These are phyloP conservation scores for Cryptosporidium parvum DNA, from an alignment of 169 alveolate species.

Conservation along the genomic window DNA sequence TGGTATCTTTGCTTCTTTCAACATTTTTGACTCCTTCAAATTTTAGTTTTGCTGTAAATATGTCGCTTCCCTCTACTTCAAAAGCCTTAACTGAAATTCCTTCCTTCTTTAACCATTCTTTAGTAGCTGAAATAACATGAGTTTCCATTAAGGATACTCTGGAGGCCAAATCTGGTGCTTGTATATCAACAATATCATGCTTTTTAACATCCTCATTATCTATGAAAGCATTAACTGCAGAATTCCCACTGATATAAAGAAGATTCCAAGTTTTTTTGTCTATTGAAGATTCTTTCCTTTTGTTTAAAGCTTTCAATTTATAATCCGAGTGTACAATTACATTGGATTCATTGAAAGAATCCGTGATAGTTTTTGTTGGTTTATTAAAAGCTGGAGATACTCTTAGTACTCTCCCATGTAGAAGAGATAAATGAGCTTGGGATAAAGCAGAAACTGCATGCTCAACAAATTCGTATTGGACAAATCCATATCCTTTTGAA, in stretches of 20 bases:
- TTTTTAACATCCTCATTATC: conserved; percentile 85
- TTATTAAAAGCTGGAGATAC: conserved; percentile 75
- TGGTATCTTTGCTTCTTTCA: conserved; percentile 77
- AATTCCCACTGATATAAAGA: conserved; percentile 93
- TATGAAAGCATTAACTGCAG: conserved; percentile 91
- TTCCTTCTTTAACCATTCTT: conserved; percentile 93
- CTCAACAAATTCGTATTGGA: conserved; percentile 84
- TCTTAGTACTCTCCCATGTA: conserved; percentile 82
- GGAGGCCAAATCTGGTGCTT: conserved; percentile 86
- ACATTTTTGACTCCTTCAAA: conserved; percentile 30
- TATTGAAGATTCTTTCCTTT: conserved; percentile 83
- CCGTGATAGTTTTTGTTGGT: conserved; percentile 69
- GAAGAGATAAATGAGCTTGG: conserved; percentile 78
- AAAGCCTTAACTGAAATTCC: conserved; percentile 91
- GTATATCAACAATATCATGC: conserved; percentile 87
- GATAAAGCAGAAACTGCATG: conserved; percentile 83
- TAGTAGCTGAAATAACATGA: conserved; percentile 91
- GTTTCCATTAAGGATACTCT: conserved; percentile 93
- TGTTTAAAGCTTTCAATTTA: conserved; percentile 82
- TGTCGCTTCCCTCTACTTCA: conserved; percentile 80
- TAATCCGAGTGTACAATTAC: conserved; percentile 84
- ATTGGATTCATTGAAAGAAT: conserved; percentile 82
- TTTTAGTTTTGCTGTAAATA: conserved; percentile 31
- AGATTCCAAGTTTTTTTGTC: conserved; percentile 94
- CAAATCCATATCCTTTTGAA: conserved; percentile 84